These are phyloP conservation scores for Phytopythium oedochilum DNA, from an alignment of 352 stramenopile genomes.

Conservation along the genomic window DNA sequence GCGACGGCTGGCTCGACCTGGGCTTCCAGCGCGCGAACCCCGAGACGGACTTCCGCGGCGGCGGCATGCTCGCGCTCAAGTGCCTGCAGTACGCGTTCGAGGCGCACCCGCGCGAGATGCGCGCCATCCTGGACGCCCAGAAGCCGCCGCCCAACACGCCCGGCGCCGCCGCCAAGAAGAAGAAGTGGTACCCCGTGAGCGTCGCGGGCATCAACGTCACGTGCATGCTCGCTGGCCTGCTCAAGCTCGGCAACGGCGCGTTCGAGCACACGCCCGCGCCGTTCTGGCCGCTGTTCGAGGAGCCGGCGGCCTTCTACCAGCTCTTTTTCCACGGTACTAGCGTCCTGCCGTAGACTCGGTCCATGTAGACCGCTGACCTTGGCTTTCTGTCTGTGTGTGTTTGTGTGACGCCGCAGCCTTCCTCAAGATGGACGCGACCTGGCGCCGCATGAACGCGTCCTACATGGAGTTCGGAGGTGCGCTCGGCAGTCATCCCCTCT, in stretches of 20 bases:
- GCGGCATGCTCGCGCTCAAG: constrained; percentile 75
- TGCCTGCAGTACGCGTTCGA: constrained; percentile 83
- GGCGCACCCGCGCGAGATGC: constrained; percentile 65
- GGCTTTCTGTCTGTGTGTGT: no score
- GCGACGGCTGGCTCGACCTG: constrained; percentile 64
- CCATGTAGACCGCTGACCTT: no score
- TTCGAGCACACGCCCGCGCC: constrained; percentile 30
- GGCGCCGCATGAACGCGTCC: constrained; percentile 71
- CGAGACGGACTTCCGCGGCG: constrained; percentile 80
- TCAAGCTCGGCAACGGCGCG: constrained; percentile 62
- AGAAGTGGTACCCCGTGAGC: constrained; percentile 78
- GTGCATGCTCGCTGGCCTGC: constrained; percentile 64
- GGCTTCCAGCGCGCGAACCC: constrained; percentile 77
- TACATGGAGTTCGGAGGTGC: constrained; percentile 87
- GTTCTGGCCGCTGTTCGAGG: constrained; percentile 79
- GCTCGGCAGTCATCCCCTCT: neutral
- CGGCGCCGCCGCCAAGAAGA: no score
- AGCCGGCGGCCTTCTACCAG: constrained; percentile 81
- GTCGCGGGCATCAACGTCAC: constrained; percentile 84
- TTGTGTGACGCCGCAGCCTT: constrained; percentile 37
- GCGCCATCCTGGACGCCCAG: constrained; percentile 47
- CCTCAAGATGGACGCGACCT: constrained; percentile 82
- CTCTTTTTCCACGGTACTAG: constrained; percentile 64
- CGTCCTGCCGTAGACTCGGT: no score
- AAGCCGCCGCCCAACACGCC: constrained; percentile 20